Percentiles rank a stretch among this genome's conserved stretches.
Evolutionary conservation across 805 yeast species (phyloP).

Genomic region (Candida palmyrensis): DNA sequence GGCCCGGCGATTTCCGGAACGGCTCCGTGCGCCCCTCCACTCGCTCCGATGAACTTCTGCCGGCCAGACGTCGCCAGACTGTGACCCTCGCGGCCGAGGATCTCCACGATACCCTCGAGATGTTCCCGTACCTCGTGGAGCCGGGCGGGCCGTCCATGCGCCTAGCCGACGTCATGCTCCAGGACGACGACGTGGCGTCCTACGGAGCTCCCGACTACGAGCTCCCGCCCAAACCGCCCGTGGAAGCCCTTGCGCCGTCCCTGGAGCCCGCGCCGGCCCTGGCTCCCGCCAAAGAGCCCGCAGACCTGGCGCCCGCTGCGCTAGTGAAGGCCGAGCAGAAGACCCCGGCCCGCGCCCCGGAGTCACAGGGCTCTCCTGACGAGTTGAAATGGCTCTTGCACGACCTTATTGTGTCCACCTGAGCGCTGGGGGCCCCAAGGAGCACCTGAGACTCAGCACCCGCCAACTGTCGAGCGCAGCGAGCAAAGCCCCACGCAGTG

Average conservation of each 20-base stretch:
- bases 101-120: conserved; percentile 55
- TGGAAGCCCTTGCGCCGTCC: conserved; percentile 2
- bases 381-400: conserved; percentile 70
- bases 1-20: too few relatives aligned
- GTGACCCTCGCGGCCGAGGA: conserved; percentile 61
- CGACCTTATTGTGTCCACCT: too few relatives aligned
- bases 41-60: conserved; percentile 16
- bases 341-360: too few relatives aligned
- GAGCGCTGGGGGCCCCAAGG: too few relatives aligned
- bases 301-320: conserved; percentile 5
- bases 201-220: conserved; percentile 27
- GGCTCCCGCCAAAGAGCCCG: not conserved
- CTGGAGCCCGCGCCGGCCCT: not conserved
- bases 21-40: conserved; percentile 1
- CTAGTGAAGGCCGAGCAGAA: conserved; percentile 9
- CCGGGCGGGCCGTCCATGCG: conserved; percentile 58
- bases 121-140: conserved; percentile 64
- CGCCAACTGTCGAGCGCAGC: too few relatives aligned
- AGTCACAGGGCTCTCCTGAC: conserved; percentile 52
- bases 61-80: conserved; percentile 11
- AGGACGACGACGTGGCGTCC: conserved; percentile 46
- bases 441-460: too few relatives aligned
- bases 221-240: conserved; percentile 20
- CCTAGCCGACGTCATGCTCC: conserved; percentile 43
- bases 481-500: too few relatives aligned